These are phyloP conservation scores for Melanopsichium pennsylvanicum DNA, from an alignment of 1,284 basidiomycete species.

Conservation along the genomic window DNA sequence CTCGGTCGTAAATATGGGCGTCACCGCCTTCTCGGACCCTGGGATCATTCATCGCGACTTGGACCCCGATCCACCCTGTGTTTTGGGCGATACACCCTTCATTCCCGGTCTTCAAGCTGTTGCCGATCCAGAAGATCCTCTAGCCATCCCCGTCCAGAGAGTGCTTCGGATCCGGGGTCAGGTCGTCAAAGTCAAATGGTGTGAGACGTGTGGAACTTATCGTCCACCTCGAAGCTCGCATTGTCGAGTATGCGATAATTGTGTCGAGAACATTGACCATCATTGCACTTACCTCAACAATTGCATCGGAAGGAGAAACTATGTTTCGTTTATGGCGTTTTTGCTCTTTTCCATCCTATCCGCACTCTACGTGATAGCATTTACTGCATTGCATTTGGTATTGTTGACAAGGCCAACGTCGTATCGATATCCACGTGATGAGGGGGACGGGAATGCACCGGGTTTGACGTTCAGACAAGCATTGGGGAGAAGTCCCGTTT, in stretches of 20 bases:
- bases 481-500: constrained; percentile 46
- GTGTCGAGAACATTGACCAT: constrained; percentile 65
- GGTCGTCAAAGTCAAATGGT: constrained; percentile 60
- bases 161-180: constrained; percentile 25
- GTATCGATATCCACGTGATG: constrained; percentile 23
- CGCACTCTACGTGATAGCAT: constrained; percentile 27
- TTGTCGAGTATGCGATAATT: constrained; percentile 65
- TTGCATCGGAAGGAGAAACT: constrained; percentile 65
- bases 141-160: constrained; percentile 40
- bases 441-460: constrained; percentile 21
- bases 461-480: constrained; percentile 42
- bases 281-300: constrained; percentile 66
- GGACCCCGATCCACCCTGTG: constrained; percentile 62
- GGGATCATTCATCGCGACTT: constrained; percentile 62
- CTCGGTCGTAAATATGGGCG: constrained; percentile 52
- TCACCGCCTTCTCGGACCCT: constrained; percentile 60
- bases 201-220: constrained; percentile 63
- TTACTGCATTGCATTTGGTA: constrained; percentile 36
- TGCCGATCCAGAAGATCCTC: constrained; percentile 35
- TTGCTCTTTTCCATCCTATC: constrained; percentile 37
- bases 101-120: constrained; percentile 10
- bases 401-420: constrained; percentile 32
- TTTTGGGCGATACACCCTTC: constrained; percentile 28
- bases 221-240: constrained; percentile 63
- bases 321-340: constrained; percentile 62